phyloP scores from a whole-genome alignment of 2,329 filamentous ascomycete species.

The Fusarium devonianum region DNA sequence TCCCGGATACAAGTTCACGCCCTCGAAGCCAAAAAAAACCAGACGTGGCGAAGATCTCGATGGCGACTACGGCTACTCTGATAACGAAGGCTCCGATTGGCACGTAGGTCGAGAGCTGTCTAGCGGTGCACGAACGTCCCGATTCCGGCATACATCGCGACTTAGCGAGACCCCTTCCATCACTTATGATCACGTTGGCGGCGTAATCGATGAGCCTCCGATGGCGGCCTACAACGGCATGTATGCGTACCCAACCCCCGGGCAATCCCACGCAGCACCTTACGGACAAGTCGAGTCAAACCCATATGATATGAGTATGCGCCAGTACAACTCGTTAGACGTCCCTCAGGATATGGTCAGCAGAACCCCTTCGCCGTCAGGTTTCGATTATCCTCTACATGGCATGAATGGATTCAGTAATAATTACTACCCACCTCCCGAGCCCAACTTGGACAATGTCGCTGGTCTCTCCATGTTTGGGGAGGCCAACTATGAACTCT shows the following conservation, averaged over 20 bases:
- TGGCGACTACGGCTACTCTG: constrained; percentile 22
- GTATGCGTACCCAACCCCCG: constrained; percentile 25
- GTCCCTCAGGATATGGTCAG: constrained; percentile 17
- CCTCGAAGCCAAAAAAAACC: constrained; percentile 68
- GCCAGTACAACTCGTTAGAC: constrained; percentile 16
- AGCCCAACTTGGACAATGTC: constrained; percentile 14
- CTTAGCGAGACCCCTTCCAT: constrained; percentile 30
- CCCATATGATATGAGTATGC: constrained; percentile 20
- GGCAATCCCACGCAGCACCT: constrained; percentile 9
- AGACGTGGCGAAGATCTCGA: constrained; percentile 46
- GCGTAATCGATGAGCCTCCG: constrained; percentile 7
- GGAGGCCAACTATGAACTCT: constrained; percentile 16
- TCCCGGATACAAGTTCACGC: constrained; percentile 93
- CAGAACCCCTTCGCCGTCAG: constrained; percentile 33
- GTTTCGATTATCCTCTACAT: constrained; percentile 23
- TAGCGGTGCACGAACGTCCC: constrained; percentile 11
- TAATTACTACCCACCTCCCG: constrained; percentile 16
- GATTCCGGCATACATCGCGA: constrained; percentile 23
- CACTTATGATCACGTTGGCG: constrained; percentile 15
- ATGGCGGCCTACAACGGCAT: constrained; percentile 20
- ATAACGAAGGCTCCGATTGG: constrained; percentile 37
- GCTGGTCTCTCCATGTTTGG: constrained; percentile 12
- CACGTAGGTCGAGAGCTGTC: constrained; percentile 11
- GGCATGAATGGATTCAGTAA: constrained; percentile 19
- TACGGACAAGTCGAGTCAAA: constrained; percentile 25